These are phyloP conservation scores for Puccinia triticina DNA, from an alignment of 1,284 basidiomycete species.

Conservation along the genomic window DNA sequence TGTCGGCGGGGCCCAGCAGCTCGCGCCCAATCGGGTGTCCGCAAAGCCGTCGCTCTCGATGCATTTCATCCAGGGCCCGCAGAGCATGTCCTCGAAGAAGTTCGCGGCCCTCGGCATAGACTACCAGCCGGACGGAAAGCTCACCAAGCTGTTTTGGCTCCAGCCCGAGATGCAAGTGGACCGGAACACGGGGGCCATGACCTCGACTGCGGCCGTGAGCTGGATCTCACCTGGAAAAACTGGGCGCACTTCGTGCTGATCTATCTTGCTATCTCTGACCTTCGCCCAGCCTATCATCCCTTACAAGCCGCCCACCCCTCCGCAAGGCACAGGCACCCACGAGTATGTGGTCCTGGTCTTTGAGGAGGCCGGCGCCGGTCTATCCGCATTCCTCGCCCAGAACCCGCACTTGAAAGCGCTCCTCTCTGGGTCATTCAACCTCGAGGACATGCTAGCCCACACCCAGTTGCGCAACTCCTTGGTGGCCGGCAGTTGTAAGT, in stretches of 20 bases:
- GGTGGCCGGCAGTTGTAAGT: slow-evolving; percentile 10
- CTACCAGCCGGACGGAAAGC: neutral
- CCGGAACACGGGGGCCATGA: no score
- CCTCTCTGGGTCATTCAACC: neutral
- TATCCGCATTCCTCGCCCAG: neutral
- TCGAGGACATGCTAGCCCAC: neutral
- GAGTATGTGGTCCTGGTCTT: slow-evolving; percentile 21
- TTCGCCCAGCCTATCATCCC: slow-evolving; percentile 4
- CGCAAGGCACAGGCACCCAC: slow-evolving; percentile 9
- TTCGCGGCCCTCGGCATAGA: neutral
- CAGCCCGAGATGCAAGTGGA: no score
- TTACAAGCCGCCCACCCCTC: slow-evolving; percentile 16
- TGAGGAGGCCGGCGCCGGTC: neutral
- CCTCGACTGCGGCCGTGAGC: no score
- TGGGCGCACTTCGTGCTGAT: neutral
- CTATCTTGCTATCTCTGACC: neutral
- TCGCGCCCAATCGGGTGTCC: neutral
- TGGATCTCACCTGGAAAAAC: neutral
- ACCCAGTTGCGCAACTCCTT: neutral
- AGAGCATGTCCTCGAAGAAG: neutral
- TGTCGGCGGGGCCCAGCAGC: slow-evolving; percentile 40
- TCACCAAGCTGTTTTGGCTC: no score
- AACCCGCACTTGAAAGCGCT: neutral
- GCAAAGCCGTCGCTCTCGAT: slow-evolving; percentile 6
- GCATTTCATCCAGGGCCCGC: neutral